Evolutionary conservation across 2,329 filamentous ascomycete genomes (phyloP).

Genomic region (Aureobasidium subglaciale): DNA sequence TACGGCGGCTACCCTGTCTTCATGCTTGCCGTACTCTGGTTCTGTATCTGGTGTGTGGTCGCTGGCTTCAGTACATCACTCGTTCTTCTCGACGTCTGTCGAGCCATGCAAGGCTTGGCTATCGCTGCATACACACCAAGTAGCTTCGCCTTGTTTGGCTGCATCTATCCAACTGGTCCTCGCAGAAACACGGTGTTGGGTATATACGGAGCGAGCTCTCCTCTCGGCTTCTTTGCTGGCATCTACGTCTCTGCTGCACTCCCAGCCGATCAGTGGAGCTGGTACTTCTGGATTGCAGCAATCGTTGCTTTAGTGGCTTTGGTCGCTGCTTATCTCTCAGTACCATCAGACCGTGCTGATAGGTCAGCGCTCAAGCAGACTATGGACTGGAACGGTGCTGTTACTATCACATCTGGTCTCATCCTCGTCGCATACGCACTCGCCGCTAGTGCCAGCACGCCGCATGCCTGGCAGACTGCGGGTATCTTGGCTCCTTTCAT

Average conservation of each 20-base stretch:
- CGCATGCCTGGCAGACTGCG: slow-evolving; percentile 22
- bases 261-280: slow-evolving; percentile 21
- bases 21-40: slow-evolving; percentile 30
- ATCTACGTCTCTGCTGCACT: slow-evolving; percentile 28
- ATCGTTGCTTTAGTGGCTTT: slow-evolving; percentile 23
- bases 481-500: slow-evolving; percentile 26
- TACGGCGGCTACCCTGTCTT: slow-evolving; percentile 30
- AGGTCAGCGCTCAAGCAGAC: slow-evolving; percentile 25
- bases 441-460: slow-evolving; percentile 26
- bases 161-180: slow-evolving; percentile 26
- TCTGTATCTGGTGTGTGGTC: slow-evolving; percentile 29
- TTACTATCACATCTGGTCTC: slow-evolving; percentile 29
- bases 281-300: slow-evolving; percentile 31
- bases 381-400: slow-evolving; percentile 32
- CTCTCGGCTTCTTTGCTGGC: slow-evolving; percentile 31
- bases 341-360: slow-evolving; percentile 28
- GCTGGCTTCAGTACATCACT: slow-evolving; percentile 25
- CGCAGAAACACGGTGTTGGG: slow-evolving; percentile 29
- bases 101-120: slow-evolving; percentile 32
- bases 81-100: slow-evolving; percentile 25
- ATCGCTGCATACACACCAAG: slow-evolving; percentile 31
- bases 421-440: slow-evolving; percentile 30
- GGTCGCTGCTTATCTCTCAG: slow-evolving; percentile 26
- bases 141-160: slow-evolving; percentile 29
- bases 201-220: slow-evolving; percentile 31